phyloP scores from a whole-genome alignment of 2,329 filamentous ascomycete genomes.

The Chrysosporium keratinophilum region DNA sequence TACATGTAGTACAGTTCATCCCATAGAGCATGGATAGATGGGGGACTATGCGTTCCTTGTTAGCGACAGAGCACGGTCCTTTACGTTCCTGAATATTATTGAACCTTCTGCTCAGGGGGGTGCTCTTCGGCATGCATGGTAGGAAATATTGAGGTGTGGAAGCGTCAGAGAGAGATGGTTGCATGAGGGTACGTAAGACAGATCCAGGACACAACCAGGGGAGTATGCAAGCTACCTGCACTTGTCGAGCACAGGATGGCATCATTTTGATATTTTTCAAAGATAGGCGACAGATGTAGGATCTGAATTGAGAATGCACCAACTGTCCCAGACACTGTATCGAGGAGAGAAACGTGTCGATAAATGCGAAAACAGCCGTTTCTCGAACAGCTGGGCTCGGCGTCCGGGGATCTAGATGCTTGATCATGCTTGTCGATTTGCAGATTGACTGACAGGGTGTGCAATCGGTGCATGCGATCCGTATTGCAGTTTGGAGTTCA shows the following conservation, averaged over 20 bases:
- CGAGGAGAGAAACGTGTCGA: not conserved
- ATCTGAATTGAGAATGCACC: no score
- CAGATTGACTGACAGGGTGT: conserved; percentile 1
- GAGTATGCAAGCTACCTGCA: not conserved
- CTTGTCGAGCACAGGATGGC: not conserved
- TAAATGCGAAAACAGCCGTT: not conserved
- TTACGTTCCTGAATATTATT: no score
- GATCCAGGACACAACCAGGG: not conserved
- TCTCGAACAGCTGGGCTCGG: not conserved
- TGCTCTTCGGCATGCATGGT: no score
- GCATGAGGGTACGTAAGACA: conserved; percentile 1
- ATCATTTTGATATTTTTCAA: not conserved
- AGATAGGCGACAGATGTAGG: no score
- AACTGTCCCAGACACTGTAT: no score
- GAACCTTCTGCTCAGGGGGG: no score
- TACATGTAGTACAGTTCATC: no score
- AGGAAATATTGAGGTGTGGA: no score
- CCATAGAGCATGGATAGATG: no score
- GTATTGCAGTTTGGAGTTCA: not conserved
- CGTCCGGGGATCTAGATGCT: not conserved
- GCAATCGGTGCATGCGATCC: not conserved
- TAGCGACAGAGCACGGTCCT: no score
- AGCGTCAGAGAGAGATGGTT: not conserved
- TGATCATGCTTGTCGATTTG: not conserved
- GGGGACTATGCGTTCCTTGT: no score